phyloP scores from a whole-genome alignment of 2,329 filamentous ascomycete species.

The Cercospora beticola region DNA sequence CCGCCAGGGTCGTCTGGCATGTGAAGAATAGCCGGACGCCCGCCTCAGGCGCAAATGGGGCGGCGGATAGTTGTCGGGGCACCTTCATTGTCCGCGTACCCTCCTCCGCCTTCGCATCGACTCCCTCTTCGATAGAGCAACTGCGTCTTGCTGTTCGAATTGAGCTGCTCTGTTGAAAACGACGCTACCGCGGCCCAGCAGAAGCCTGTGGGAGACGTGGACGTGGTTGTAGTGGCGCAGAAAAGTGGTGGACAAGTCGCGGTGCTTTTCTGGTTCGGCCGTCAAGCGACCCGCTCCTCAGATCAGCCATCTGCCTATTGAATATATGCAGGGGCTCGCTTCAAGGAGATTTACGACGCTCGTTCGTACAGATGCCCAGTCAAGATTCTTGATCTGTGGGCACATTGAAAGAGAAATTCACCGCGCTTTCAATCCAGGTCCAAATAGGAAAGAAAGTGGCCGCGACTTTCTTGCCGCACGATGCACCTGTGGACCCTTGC shows the following conservation, averaged over 20 bases:
- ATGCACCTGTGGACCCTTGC: background rate
- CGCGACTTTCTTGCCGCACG: slow-evolving; percentile 1
- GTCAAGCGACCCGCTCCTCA: background rate
- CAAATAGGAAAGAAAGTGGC: background rate
- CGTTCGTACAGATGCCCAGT: background rate
- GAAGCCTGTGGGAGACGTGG: background rate
- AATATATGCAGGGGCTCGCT: background rate
- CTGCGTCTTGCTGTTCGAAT: background rate
- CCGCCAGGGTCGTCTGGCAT: background rate
- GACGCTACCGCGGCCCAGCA: background rate
- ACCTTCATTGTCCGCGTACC: background rate
- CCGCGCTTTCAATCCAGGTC: background rate
- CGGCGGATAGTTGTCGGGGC: background rate
- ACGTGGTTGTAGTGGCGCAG: background rate
- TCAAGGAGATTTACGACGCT: background rate
- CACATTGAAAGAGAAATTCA: background rate
- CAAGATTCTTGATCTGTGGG: background rate
- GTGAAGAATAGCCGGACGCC: background rate
- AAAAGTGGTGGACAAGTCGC: slow-evolving; percentile 6
- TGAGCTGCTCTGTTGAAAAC: background rate
- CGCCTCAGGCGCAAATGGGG: background rate
- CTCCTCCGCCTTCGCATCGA: too few species aligned
- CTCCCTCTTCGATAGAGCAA: background rate
- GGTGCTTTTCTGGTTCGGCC: background rate
- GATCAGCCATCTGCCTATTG: background rate